phyloP scores from a whole-genome alignment of 1,139 yeast genomes.

The Taphrina deformans region DNA sequence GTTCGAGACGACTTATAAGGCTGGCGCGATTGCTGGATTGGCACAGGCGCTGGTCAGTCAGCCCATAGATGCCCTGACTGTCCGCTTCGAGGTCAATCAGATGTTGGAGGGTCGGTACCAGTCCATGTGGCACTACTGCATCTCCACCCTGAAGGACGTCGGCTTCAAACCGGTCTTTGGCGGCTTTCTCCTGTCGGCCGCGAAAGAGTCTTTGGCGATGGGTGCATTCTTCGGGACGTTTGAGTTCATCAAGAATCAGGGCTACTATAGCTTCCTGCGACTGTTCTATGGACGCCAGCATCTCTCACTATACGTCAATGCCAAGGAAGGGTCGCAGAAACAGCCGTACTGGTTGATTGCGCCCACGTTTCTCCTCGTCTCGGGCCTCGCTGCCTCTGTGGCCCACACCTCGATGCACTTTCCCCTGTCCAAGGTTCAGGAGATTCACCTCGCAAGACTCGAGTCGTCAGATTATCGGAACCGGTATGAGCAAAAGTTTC shows the following conservation, averaged over 20 bases:
- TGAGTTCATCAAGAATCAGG: constrained; percentile 62
- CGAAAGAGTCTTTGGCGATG: constrained; percentile 83
- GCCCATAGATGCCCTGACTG: constrained; percentile 86
- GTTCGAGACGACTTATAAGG: constrained; percentile 63
- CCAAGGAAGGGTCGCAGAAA: background rate
- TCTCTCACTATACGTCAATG: constrained; percentile 5
- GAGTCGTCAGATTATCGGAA: constrained; percentile 68
- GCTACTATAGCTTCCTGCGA: constrained; percentile 36
- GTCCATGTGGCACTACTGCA: constrained; percentile 75
- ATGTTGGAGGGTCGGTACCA: constrained; percentile 63
- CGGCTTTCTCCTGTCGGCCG: constrained; percentile 72
- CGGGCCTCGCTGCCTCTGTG: constrained; percentile 86
- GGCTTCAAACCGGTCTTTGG: constrained; percentile 88
- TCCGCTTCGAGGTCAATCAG: constrained; percentile 76
- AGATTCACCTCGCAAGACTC: constrained; percentile 70
- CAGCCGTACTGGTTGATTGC: constrained; percentile 39
- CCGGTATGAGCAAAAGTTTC: constrained; percentile 20
- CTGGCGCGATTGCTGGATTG: constrained; percentile 84
- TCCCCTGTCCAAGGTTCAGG: constrained; percentile 78
- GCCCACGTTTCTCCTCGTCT: constrained; percentile 73
- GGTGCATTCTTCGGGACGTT: constrained; percentile 83
- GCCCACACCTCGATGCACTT: constrained; percentile 75
- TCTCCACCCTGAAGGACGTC: constrained; percentile 64
- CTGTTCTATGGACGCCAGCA: constrained; percentile 35
- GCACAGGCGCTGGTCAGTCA: constrained; percentile 90